A percentile compares a stretch with the other conserved stretches of the same genome.
Conservation (phyloP, 2,329 filamentous ascomycete genomes). For the Fusarium siculi region DNA sequence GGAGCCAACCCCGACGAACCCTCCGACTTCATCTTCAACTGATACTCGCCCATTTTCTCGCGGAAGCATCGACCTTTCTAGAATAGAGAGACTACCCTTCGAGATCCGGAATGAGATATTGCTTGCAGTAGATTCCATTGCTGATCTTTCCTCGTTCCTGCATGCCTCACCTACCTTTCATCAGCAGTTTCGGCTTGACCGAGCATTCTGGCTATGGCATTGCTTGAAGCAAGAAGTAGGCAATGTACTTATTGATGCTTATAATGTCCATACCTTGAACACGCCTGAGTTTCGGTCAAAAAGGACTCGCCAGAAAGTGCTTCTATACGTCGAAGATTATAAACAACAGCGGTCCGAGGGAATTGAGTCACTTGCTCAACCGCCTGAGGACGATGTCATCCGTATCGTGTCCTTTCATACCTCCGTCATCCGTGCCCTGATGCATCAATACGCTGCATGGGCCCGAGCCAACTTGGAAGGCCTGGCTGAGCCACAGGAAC, state of each 20-base stretch:
- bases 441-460: not conserved
- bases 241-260: not conserved
- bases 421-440: not conserved
- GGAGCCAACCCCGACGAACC: too few species aligned
- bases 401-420: not conserved
- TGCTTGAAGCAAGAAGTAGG: not conserved
- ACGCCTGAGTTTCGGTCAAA: not conserved
- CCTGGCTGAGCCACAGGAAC: not conserved
- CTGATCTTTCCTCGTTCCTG: not conserved
- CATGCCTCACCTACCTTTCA: not conserved
- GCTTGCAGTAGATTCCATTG: not conserved
- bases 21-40: too few species aligned
- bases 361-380: not conserved
- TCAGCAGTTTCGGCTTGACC: not conserved
- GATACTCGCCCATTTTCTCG: too few species aligned
- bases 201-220: not conserved
- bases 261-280: not conserved
- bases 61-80: too few species aligned
- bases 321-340: not conserved
- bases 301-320: not conserved
- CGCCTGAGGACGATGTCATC: not conserved
- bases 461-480: not conserved
- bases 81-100: not conserved
- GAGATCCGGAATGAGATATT: not conserved
- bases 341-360: not conserved